These are phyloP conservation scores for Geotrichum klebahnii DNA, from an alignment of 1,139 yeast species.

Conservation along the genomic window DNA sequence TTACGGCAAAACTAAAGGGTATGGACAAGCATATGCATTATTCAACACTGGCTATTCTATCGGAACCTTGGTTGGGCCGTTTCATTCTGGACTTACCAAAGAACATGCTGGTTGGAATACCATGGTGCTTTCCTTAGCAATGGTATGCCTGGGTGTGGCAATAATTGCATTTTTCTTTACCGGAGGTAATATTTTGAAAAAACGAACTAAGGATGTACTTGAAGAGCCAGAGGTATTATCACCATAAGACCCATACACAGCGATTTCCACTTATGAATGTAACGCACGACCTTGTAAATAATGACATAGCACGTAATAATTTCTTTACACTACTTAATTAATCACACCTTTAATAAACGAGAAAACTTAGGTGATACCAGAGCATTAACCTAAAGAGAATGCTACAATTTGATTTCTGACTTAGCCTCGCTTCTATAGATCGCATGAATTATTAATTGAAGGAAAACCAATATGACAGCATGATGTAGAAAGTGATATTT, in stretches of 20 bases:
- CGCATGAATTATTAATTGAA: too few species aligned
- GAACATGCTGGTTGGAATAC: conserved; percentile 32
- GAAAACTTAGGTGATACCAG: too few species aligned
- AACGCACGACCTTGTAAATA: too few species aligned
- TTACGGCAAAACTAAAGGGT: conserved; percentile 36
- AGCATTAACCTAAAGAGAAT: too few species aligned
- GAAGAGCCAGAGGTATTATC: neutral
- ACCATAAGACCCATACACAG: too few species aligned
- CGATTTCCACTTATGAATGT: too few species aligned
- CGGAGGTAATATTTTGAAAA: conserved; percentile 28
- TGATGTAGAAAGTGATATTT: neutral
- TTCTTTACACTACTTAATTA: too few species aligned
- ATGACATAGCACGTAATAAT: too few species aligned
- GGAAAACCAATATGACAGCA: too few species aligned
- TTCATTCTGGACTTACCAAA: conserved; percentile 34
- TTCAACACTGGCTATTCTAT: conserved; percentile 37
- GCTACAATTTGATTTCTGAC: too few species aligned
- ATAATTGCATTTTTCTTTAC: conserved; percentile 32
- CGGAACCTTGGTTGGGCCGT: conserved; percentile 38
- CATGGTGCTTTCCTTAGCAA: conserved; percentile 30
- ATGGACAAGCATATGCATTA: conserved; percentile 38
- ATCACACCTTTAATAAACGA: too few species aligned
- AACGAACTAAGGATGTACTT: neutral
- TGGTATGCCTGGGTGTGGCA: conserved; percentile 29
- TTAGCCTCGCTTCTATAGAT: too few species aligned